These are phyloP conservation scores for Cyberlindnera veronae DNA, from an alignment of 805 yeast species.

Conservation along the genomic window DNA sequence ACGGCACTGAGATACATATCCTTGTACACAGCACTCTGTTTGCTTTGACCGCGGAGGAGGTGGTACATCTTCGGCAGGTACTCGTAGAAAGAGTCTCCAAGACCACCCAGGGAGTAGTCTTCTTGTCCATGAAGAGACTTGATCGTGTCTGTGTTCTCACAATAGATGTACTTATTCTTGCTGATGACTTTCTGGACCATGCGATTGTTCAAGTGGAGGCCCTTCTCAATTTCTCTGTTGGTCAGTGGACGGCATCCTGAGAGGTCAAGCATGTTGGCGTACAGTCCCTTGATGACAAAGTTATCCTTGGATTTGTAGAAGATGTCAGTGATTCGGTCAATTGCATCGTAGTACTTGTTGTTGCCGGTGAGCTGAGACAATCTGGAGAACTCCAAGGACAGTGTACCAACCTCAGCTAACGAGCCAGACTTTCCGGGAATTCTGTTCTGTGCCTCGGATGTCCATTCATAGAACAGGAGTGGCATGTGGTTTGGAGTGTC, in stretches of 20 bases:
- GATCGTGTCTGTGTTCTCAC: slow-evolving; percentile 30
- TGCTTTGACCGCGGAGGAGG: slow-evolving; percentile 37
- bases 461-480: slow-evolving; percentile 41
- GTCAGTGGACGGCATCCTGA: slow-evolving; percentile 45
- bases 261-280: slow-evolving; percentile 43
- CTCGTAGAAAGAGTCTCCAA: slow-evolving; percentile 46
- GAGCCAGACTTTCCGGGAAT: slow-evolving; percentile 35
- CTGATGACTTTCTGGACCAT: slow-evolving; percentile 36
- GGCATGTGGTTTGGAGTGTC: slow-evolving; percentile 61
- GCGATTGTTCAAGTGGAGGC: slow-evolving; percentile 32
- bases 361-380: slow-evolving; percentile 49
- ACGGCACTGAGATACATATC: slow-evolving; percentile 36
- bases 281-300: slow-evolving; percentile 39
- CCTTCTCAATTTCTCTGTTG: slow-evolving; percentile 28
- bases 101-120: slow-evolving; percentile 37
- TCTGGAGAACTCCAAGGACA: slow-evolving; percentile 50
- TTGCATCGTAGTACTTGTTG: slow-evolving; percentile 46
- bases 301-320: slow-evolving; percentile 33
- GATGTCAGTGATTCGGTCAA: slow-evolving; percentile 40
- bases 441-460: slow-evolving; percentile 32
- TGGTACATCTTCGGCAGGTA: slow-evolving; percentile 47
- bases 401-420: slow-evolving; percentile 46
- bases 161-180: slow-evolving; percentile 30
- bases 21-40: slow-evolving; percentile 24
- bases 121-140: slow-evolving; percentile 12